Evolutionary conservation across 306 rosid genomes (phyloP), one percentile per base, ranked within the genome.

Genomic region (Coriaria nepalensis): DNA sequence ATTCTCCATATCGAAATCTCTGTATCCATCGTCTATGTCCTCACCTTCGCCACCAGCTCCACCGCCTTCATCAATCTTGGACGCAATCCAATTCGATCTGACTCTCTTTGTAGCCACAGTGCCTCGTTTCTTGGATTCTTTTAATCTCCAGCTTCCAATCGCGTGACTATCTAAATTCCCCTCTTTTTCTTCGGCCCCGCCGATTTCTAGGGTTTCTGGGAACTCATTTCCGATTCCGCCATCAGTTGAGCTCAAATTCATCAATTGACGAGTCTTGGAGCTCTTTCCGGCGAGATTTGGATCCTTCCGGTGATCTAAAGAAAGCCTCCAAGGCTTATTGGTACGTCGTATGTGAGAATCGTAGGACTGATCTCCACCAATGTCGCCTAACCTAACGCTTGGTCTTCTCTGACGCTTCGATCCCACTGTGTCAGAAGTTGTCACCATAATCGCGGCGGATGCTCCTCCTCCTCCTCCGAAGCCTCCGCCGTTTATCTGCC

Each of bases 361-460:
- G 62, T 76, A 81, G 36, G 78, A 77, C 56, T 70, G 94, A 77
- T 84, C 95, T 37, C 82, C 82, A n/a, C 86, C 98, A 75, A 90
- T 84, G 57, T 90, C 95, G 38, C 95, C 98, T 43, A 90, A 72
- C 49, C 95, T 79, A 49, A 90, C 95, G 50, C 95, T 90, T 0
- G 98, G 98, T 13, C 92, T 66, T 6, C 98, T 58, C 62, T 85
- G 96, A 0, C 98, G 90, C 80, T 85, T 90, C 12, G 92, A 62
- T 52, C 69, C 94, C 11, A 81, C 61, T 20, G 84, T 61, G 54
- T 81, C 98, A 11, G 61, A 43, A 2, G 97, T 41, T 46, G 53
- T 66, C 43, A 53, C 36, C 64, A 60, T 50, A 29, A 71, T 69
- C 40, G 66, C 49, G 45, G 5, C 42, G 6, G 43, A 48, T 20